Percentiles rank a stretch among this genome's conserved stretches.
These are phyloP conservation scores for Crepidotus variabilis DNA, from an alignment of 768 basidiomycete species.

Conservation along the genomic window DNA sequence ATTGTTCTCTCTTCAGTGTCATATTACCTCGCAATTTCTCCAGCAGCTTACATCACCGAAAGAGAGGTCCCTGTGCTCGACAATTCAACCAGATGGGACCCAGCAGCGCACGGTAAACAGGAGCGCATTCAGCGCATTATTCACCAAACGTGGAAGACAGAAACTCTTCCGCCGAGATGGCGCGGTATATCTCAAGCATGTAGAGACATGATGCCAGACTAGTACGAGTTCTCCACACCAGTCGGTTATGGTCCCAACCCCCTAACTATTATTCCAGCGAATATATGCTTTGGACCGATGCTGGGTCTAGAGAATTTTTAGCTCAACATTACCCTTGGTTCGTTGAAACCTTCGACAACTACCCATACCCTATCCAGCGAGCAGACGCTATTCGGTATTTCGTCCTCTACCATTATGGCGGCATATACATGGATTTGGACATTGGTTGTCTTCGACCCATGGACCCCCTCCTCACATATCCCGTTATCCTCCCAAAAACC, in stretches of 20 bases:
- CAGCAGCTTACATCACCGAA: conserved; percentile 76
- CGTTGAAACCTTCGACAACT: conserved; percentile 88
- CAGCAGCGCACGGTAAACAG: conserved; percentile 52
- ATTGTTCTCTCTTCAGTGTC: conserved; percentile 89
- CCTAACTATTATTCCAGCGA: conserved; percentile 49
- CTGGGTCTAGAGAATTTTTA: conserved; percentile 85
- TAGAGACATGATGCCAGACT: conserved; percentile 91
- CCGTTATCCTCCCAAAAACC: conserved; percentile 90
- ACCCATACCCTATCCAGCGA: conserved; percentile 89
- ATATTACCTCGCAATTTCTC: conserved; percentile 81
- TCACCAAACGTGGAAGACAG: conserved; percentile 98
- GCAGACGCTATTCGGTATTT: conserved; percentile 99
- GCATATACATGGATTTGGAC: conserved; percentile 95
- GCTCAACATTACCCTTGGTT: conserved; percentile 88
- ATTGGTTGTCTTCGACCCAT: conserved; percentile 87
- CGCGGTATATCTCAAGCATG: conserved; percentile 77
- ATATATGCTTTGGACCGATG: conserved; percentile 98
- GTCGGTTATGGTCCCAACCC: conserved; percentile 3
- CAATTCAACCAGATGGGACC: conserved; percentile 58
- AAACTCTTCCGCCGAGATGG: conserved; percentile 82
- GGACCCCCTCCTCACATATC: conserved; percentile 81
- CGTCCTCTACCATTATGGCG: conserved; percentile 92
- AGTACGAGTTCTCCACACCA: conserved; percentile 52
- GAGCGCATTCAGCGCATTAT: conserved; percentile 89
- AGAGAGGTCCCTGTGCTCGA: conserved; percentile 61